Base-by-base conservation (phyloP, 2,329 filamentous ascomycete genomes). In the Fusarium austroafricanum region DNA sequence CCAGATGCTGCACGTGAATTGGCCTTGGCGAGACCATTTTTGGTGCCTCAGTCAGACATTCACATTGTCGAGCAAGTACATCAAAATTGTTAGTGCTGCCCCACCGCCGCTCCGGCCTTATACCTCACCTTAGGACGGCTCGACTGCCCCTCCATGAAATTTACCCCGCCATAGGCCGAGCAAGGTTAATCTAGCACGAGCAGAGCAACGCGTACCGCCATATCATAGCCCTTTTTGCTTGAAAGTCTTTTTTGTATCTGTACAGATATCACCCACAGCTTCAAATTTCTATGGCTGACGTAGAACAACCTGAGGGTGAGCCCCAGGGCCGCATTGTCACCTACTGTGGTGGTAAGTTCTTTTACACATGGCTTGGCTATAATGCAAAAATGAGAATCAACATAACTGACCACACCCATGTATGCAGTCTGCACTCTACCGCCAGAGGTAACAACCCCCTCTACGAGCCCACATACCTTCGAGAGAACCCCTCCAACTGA, bases 391-490 rank as follows among this genome's bases (percentile, higher is more conserved):
- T 14, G 14, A 46, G 28, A 67, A 70, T 55, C 53, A 55, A 42
- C n/a, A 43, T 68, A 55, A 61, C 62, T 66, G 39, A 56, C 45
- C 43, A 40, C 47, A 21, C 42, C 23, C 31, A 17, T 10, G 15
- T 33, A 67, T 70, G 44, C 70, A 90, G 88, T 90, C 49, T 90
- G 88, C 80, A 86, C 86, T 61, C 80, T 90, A 56, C 88, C 88
- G 35, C 88, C 88, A 54, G 88, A 90, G 85, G 88, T 90, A 65
- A 84, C 65, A 76, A 62, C 47, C 15, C 54, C 55, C 31, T 51
- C 47, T 45, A 40, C 52, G 39, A 64, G 47, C 37, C 55, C 11
- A 20, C 21, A 42, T 17, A 39, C 57, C 42, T 33, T 40, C 47
- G 33, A 58, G 50, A 61, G 40, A 47, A 28, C 46, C 61, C 20